These are phyloP conservation scores for Oropetium thomaeum DNA, from an alignment of 176 grass and related monocot genomes.

Conservation along the genomic window DNA sequence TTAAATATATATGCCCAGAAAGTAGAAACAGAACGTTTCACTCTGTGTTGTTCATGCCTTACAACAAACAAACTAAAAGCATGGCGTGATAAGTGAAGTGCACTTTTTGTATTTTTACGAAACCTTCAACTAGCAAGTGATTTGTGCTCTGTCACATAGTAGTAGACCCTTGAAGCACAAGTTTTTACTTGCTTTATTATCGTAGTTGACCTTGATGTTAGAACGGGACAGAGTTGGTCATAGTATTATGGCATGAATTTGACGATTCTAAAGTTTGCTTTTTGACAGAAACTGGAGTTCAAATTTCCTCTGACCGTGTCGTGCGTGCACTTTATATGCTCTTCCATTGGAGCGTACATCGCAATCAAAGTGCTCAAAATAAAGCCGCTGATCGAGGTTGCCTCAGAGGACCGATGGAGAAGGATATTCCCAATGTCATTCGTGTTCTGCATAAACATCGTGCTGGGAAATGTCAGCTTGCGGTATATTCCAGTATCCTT, in stretches of 20 bases:
- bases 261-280: neutral
- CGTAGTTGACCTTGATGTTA: neutral
- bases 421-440: no score
- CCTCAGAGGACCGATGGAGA: slow-evolving; percentile 49
- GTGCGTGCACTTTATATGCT: slow-evolving; percentile 96
- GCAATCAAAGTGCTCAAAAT: slow-evolving; percentile 77
- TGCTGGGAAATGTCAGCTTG: slow-evolving; percentile 90
- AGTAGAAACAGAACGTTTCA: neutral
- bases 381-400: slow-evolving; percentile 92
- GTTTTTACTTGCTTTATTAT: neutral
- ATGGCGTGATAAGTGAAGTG: neutral
- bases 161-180: slow-evolving; percentile 12
- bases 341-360: slow-evolving; percentile 78
- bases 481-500: slow-evolving; percentile 93
- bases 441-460: no score
- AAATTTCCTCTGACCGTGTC: slow-evolving; percentile 94
- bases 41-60: neutral
- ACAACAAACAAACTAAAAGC: neutral
- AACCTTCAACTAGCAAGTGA: neutral
- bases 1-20: no score
- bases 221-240: neutral
- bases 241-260: neutral
- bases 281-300: slow-evolving; percentile 85
- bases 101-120: slow-evolving; percentile 12
- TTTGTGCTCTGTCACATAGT: neutral